Evolutionary conservation across 768 basidiomycete genomes (phyloP).

Genomic region (Termitomyces sp.): DNA sequence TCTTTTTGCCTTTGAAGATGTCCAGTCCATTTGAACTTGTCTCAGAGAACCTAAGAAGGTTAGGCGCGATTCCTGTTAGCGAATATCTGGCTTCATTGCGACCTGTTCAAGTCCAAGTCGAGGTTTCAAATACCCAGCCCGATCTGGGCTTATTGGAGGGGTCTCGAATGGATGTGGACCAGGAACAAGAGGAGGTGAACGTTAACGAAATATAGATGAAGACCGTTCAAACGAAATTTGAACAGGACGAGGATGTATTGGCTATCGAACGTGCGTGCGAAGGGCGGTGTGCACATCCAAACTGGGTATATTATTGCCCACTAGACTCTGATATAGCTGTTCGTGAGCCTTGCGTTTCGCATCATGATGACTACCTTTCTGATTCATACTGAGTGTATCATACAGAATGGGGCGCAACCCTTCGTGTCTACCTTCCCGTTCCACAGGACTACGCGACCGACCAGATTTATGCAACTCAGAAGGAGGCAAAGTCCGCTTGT

Average conservation of each 20-base stretch:
- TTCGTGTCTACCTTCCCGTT: background rate
- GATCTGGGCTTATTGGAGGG: background rate
- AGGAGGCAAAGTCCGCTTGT: conserved; percentile 1
- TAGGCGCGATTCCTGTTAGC: background rate
- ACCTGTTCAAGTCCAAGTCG: background rate
- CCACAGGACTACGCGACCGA: background rate
- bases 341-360: background rate
- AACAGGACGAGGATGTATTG: background rate
- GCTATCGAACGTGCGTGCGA: background rate
- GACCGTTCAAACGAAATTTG: background rate
- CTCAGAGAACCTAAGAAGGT: background rate
- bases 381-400: background rate
- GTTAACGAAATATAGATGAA: background rate
- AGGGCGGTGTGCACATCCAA: background rate
- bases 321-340: background rate
- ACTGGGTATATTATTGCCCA: background rate
- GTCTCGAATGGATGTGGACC: background rate
- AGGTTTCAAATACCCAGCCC: background rate
- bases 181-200: background rate
- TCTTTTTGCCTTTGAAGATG: background rate
- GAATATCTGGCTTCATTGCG: background rate
- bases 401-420: conserved; percentile 1
- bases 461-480: background rate
- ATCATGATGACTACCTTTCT: background rate
- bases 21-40: background rate